Conservation (phyloP, 805 yeast genomes). For the Hanseniaspora nectarophila region DNA sequence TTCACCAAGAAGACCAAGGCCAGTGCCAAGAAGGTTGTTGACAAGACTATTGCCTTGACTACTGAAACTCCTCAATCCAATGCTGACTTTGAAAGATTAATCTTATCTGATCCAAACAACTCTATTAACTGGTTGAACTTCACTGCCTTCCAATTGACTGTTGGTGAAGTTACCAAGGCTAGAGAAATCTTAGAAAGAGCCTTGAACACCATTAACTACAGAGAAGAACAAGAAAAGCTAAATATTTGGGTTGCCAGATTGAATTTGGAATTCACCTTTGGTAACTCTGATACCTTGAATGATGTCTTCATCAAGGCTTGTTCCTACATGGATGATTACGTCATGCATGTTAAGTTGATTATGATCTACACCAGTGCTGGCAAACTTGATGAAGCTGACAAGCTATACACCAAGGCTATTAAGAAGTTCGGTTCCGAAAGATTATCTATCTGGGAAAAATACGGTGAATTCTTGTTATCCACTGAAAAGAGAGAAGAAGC, state of each 20-base stretch:
- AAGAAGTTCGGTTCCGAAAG: slow-evolving; percentile 69
- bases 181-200: slow-evolving; percentile 90
- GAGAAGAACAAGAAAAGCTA: slow-evolving; percentile 86
- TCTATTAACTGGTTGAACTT: slow-evolving; percentile 94
- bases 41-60: slow-evolving; percentile 71
- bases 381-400: slow-evolving; percentile 57
- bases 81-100: slow-evolving; percentile 79
- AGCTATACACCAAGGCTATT: slow-evolving; percentile 50
- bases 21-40: slow-evolving; percentile 41
- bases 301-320: slow-evolving; percentile 72
- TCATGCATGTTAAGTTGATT: slow-evolving; percentile 68
- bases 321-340: slow-evolving; percentile 80
- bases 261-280: slow-evolving; percentile 89
- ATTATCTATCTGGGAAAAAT: slow-evolving; percentile 67
- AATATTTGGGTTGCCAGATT: slow-evolving; percentile 93
- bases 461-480: slow-evolving; percentile 63
- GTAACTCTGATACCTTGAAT: slow-evolving; percentile 69
- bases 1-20: slow-evolving; percentile 34
- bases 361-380: slow-evolving; percentile 66
- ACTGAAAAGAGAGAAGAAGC: slow-evolving; percentile 46
- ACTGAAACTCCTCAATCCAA: slow-evolving; percentile 85
- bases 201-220: slow-evolving; percentile 71
- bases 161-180: slow-evolving; percentile 88
- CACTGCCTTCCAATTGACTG: slow-evolving; percentile 93
- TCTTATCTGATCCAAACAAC: slow-evolving; percentile 85